phyloP scores from a whole-genome alignment of 2,329 filamentous ascomycete species.

The Ceratocystis papillata region DNA sequence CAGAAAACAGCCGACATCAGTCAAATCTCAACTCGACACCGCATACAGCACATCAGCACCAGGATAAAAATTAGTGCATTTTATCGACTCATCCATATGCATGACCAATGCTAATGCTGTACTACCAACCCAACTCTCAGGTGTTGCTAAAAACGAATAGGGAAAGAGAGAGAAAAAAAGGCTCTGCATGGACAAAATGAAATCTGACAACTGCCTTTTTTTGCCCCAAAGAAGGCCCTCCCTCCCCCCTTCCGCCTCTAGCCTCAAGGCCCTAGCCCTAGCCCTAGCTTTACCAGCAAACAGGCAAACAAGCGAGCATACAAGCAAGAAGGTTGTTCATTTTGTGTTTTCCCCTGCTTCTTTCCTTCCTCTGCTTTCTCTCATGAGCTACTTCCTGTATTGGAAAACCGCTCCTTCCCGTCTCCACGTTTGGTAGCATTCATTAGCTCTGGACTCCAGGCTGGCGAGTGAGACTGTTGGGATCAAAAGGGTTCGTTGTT shows the following conservation, averaged over 20 bases:
- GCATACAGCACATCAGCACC: too few relatives aligned
- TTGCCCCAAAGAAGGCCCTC: too few relatives aligned
- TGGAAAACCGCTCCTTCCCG: constrained; percentile 4
- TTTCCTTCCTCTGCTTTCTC: background rate
- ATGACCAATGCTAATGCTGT: background rate
- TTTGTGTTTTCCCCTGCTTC: background rate
- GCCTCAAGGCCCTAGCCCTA: too few relatives aligned
- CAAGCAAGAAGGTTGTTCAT: too few relatives aligned
- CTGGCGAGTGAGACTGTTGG: background rate
- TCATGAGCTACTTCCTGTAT: background rate
- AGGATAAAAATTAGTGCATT: too few relatives aligned
- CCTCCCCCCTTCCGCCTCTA: too few relatives aligned
- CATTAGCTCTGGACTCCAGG: background rate
- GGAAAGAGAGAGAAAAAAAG: background rate
- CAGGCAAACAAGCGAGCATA: too few relatives aligned
- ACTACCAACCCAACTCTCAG: background rate
- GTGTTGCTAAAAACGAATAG: background rate
- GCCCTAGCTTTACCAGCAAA: too few relatives aligned
- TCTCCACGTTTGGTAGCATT: background rate
- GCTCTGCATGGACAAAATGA: background rate
- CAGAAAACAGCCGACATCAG: too few relatives aligned
- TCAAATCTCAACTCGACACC: too few relatives aligned
- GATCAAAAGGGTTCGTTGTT: background rate
- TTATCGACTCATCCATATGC: too few relatives aligned
- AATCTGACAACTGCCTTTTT: background rate